Evolutionary conservation across 805 yeast species (phyloP), one percentile per base, ranked within the genome.

Genomic region (Starmerella stigmatis): DNA sequence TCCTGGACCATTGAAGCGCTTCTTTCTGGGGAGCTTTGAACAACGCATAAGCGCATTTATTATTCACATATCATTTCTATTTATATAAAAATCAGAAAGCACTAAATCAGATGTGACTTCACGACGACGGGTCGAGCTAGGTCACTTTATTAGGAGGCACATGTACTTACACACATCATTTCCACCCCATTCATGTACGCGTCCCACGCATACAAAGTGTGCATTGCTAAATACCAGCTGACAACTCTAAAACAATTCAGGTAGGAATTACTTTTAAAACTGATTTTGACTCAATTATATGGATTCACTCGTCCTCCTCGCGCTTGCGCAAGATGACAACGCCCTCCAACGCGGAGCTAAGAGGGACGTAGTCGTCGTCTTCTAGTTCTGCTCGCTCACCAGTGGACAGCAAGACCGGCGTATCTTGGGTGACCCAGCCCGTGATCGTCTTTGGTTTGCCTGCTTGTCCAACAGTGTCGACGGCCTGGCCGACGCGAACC

Each of bases 381-480:
- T 94, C 99, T 55, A 92, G 70, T 64, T 92, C 99, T 0, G 98
- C 99, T 51, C 96, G 74, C 64, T 92, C 99, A 35, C 97, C 97
- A 56, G 79, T 79, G 32, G 92, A 88, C 46, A 92, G 71, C 56
- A 92, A 70, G 17, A 92, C 99, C 0, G 99, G 99, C 0, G 99
- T 92, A 5, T 92, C 83, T 60, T 92, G 98, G 1, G 99, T 92
- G 17, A 92, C 97, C 98, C 98, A 92, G 29, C 99, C 99, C 4
- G 99, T 92, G 39, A 92, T 92, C 11, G 96, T 88, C 71, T 92
- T 92, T 40, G 98, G 99, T 57, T 85, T 86, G 68, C 99, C 99
- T 0, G 97, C 99, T 64, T 89, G 97, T 27, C 98, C 99, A 51
- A 92, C 97, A 31, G 88, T 86, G 62, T 92, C 98, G 23, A 92